Evolutionary conservation across 176 grass and related monocot species (phyloP), one percentile per base, ranked within the genome.

Genomic region (Zoysia japonica): DNA sequence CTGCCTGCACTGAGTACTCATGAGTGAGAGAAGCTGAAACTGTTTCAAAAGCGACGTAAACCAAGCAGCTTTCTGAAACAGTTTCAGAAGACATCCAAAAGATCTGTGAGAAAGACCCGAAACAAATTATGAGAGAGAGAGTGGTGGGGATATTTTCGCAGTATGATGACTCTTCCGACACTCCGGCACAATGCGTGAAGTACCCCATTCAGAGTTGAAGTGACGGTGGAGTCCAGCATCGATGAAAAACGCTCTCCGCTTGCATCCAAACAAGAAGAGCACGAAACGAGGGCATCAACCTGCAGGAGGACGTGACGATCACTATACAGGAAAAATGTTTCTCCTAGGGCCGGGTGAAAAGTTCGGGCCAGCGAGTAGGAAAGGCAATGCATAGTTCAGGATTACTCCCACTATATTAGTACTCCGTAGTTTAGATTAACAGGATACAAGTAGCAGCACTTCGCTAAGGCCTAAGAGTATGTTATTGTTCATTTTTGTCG

Each of bases 181-280:
- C 9, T 48, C 48, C 73, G 36, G 55, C 2, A 1, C 4, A 17
- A 37, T 47, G 7, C 59, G 47, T 11, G 68, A 47, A 78, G 60
- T 10, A 62, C 13, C 77, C 77, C 72, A 67, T 75, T 48, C 70
- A 3, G 63, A 50, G 38, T 1, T 63, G 63, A 61, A 14, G 71
- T 37, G 15, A 50, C 17, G 63, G 78, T 53, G 78, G 77, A 16
- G 56, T 39, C 11, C 36, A 5, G 11, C 57, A 57, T 57, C 49
- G 69, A 3, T 68, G 84, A 36, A 19, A 70, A 81, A 81, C 70
- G 50, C 85, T 49, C 72, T 43, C 47, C 20, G 55, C 47, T 56
- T 13, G 56, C 55, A 1, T 76, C 72, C 85, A 80, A 74, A 17
- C 52, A 11, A 37, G 50, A 55, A 81, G n/a, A 41, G 11, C 70